Base-by-base conservation (phyloP, 2,329 filamentous ascomycete species). In the Neoarthrinium moseri region DNA sequence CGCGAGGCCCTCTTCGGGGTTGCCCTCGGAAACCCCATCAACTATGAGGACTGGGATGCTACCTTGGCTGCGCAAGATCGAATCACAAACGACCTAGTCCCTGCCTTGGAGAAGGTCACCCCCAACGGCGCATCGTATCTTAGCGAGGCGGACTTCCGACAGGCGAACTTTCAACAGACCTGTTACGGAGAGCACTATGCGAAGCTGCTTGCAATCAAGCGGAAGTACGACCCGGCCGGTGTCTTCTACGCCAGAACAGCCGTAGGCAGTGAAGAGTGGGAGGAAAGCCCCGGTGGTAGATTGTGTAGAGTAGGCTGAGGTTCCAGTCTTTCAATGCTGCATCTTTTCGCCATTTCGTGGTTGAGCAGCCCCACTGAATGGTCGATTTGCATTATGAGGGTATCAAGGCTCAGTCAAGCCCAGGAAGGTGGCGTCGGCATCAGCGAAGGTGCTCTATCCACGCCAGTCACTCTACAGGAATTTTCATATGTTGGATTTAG, bases 231-330 rank as follows among this genome's bases (percentile, higher is more conserved):
- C 54, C 56, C 66, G 4, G 21, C 60, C 2, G 54, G 55, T 4
- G 35, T 75, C 2, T 72, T 69, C 26, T 69, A 71, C 38, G 69
- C 66, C 10, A 58, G 55, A 6, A 67, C 63, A 1, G 67, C 58
- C 10, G 70, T 74, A 10, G 72, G 72, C 0, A 71, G 66, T 50
- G 70, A 74, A 4, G 48, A 50, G 4, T 75, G 71, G 72, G 51
- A 46, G 7, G 60, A 69, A 71, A 20, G 22, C 8, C 4, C 5
- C 33, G 17, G 5, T 20, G 15, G 70, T 6, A 65, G 66, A 12
- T 54, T 73, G 52, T 74, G 71, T 29, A 38, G 21, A 15, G n/a
- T n/a, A n/a, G n/a, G n/a, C n/a, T n/a, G n/a, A n/a, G n/a, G n/a
- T n/a, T n/a, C n/a, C n/a, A n/a, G n/a, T n/a, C n/a, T n/a, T n/a